Base-by-base conservation (phyloP, 169 alveolate species). In the Plasmodium relictum region DNA sequence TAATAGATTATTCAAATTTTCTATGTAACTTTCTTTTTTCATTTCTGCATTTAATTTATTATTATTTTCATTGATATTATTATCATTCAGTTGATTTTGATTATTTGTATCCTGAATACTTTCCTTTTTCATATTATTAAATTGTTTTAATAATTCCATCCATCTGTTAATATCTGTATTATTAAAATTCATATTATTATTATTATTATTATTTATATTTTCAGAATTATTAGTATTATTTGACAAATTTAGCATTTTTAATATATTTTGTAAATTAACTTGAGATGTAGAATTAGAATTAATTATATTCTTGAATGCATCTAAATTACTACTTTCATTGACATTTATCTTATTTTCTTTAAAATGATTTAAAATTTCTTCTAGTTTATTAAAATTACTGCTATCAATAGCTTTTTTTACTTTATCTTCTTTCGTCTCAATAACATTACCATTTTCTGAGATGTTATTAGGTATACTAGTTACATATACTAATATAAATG, bases 401-500 rank as follows among this genome's bases (percentile, higher is more conserved):
- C 48, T 70, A 37, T 24, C 42, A 4, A 20, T 12, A 42, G 31
- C 50, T 26, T 52, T 39, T 42, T 65, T 65, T 41, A 10, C 41
- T 26, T 16, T n/a, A 50, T 41, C 74, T 14, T 52, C 41, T 16
- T 0, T 7, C 5, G 5, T 10, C 6, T 52, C 10, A 52, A n/a
- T 45, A 48, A 65, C 45, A 39, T 56, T 54, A 39, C 37, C 65
- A 50, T 65, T 78, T 7, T 73, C 31, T 18, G 62, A 26, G 56
- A 22, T 65, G 48, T 78, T 78, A 9, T 78, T 73, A 68, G 65
- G 41, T 78, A 44, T 18, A 24, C 78, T 65, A 42, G 22, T 26
- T 78, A 78, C 62, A 50, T 41, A 78, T 65, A 78, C 70, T 65
- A 66, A 50, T 16, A 39, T 54, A 59, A 78, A 68, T n/a, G 71